These are phyloP conservation scores for Zymoseptoria tritici DNA, from an alignment of 2,329 filamentous ascomycete species.

Conservation along the genomic window DNA sequence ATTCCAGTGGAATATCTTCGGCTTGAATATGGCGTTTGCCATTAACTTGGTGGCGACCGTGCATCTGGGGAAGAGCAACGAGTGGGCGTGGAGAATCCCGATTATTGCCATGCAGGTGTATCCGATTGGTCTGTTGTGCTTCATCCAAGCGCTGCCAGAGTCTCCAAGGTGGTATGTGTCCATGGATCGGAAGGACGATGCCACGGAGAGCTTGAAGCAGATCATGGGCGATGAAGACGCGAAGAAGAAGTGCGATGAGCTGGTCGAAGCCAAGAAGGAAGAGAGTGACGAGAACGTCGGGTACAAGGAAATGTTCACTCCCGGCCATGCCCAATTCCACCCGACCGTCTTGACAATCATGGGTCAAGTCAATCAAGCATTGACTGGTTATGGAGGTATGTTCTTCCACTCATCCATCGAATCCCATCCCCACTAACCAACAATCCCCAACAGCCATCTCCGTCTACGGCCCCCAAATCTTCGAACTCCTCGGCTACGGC, in stretches of 20 bases:
- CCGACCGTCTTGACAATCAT: constrained; percentile 55
- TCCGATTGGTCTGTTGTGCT: constrained; percentile 46
- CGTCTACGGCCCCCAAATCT: constrained; percentile 58
- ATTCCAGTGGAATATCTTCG: constrained; percentile 59
- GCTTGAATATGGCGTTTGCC: constrained; percentile 53
- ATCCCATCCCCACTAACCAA: not conserved
- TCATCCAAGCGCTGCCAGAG: constrained; percentile 50
- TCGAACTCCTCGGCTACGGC: constrained; percentile 52
- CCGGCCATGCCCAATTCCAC: constrained; percentile 50
- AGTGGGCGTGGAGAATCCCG: constrained; percentile 57
- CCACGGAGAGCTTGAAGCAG: constrained; percentile 40
- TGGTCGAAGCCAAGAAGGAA: constrained; percentile 44
- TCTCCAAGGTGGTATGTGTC: constrained; percentile 52
- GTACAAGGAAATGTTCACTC: constrained; percentile 53
- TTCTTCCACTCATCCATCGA: not conserved
- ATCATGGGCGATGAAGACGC: constrained; percentile 47
- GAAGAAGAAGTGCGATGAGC: constrained; percentile 43
- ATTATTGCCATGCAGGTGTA: constrained; percentile 57
- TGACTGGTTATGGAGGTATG: constrained; percentile 39
- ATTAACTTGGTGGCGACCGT: constrained; percentile 52
- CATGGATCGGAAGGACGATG: constrained; percentile 44
- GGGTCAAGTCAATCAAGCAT: constrained; percentile 55
- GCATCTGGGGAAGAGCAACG: constrained; percentile 46
- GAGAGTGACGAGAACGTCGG: constrained; percentile 40
- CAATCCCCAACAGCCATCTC: constrained; percentile 43